Conservation (phyloP, 352 stramenopile genomes). For the Hyaloperonospora arabidopsidis region DNA sequence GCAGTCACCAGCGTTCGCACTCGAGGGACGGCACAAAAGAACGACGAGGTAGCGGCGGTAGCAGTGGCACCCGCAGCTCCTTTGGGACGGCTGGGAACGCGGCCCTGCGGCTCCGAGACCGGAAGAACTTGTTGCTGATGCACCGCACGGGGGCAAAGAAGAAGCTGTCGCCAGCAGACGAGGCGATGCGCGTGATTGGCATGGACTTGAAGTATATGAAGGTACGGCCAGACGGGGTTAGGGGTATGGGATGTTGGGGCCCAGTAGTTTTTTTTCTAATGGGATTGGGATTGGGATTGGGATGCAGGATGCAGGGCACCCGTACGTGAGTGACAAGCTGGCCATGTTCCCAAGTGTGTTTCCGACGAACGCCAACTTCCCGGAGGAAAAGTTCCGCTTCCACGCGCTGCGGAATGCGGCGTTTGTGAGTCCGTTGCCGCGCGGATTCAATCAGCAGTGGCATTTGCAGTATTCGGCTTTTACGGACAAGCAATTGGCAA, state of each 20-base stretch:
- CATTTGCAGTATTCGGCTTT: slow-evolving; percentile 83
- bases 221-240: slow-evolving; percentile 20
- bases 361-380: slow-evolving; percentile 61
- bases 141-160: slow-evolving; percentile 47
- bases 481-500: slow-evolving; percentile 60
- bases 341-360: slow-evolving; percentile 61
- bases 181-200: slow-evolving; percentile 49
- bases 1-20: slow-evolving; percentile 30
- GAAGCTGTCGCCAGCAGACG: slow-evolving; percentile 41
- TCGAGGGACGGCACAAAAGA: slow-evolving; percentile 31
- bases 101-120: slow-evolving; percentile 45
- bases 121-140: slow-evolving; percentile 73
- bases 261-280: no score
- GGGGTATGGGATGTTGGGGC: background rate
- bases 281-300: no score
- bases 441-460: slow-evolving; percentile 74
- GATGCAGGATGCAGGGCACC: slow-evolving; percentile 57
- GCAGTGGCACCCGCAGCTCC: slow-evolving; percentile 28
- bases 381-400: slow-evolving; percentile 76
- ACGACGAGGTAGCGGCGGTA: slow-evolving; percentile 13
- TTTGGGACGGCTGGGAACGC: slow-evolving; percentile 47
- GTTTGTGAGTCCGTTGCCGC: slow-evolving; percentile 69
- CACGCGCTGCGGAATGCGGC: slow-evolving; percentile 62
- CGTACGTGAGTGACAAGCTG: slow-evolving; percentile 63
- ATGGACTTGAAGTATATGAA: slow-evolving; percentile 70